These are phyloP conservation scores for Prunus fruticosa DNA, from an alignment of 306 rosid genomes.

Conservation along the genomic window DNA sequence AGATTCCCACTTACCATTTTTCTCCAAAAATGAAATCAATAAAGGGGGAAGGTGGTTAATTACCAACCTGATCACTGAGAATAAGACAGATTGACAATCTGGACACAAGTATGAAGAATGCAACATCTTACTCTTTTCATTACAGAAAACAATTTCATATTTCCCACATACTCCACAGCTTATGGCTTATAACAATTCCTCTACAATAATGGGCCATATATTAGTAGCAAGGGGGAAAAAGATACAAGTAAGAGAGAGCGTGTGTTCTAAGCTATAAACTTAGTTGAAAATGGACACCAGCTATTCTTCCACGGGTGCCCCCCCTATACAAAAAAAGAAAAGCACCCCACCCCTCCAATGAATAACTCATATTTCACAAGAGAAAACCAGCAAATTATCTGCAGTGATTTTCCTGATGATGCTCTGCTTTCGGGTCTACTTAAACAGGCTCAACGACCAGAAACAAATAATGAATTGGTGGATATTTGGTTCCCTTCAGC, in stretches of 20 bases:
- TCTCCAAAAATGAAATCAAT: not conserved
- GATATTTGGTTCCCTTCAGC: conserved; percentile 72
- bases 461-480: conserved; percentile 79
- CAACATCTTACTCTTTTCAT: conserved; percentile 33
- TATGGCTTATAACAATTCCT: conserved; percentile 36
- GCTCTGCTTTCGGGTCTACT: conserved; percentile 31
- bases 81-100: not conserved
- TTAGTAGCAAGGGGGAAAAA: conserved; percentile 34
- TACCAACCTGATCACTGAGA: not conserved
- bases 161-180: conserved; percentile 44
- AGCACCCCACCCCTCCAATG: conserved; percentile 16
- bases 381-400: conserved; percentile 25
- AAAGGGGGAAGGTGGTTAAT: not conserved
- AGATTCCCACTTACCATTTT: not conserved
- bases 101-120: conserved; percentile 14
- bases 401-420: conserved; percentile 31
- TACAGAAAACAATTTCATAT: conserved; percentile 33
- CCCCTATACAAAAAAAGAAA: conserved; percentile 39
- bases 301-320: conserved; percentile 44
- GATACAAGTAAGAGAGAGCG: conserved; percentile 25
- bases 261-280: conserved; percentile 44
- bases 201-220: conserved; percentile 58
- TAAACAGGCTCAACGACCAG: conserved; percentile 67
- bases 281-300: conserved; percentile 47
- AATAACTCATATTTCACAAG: conserved; percentile 30